Conservation (phyloP, 257 asterid genomes). For the Scutellaria barbata region DNA sequence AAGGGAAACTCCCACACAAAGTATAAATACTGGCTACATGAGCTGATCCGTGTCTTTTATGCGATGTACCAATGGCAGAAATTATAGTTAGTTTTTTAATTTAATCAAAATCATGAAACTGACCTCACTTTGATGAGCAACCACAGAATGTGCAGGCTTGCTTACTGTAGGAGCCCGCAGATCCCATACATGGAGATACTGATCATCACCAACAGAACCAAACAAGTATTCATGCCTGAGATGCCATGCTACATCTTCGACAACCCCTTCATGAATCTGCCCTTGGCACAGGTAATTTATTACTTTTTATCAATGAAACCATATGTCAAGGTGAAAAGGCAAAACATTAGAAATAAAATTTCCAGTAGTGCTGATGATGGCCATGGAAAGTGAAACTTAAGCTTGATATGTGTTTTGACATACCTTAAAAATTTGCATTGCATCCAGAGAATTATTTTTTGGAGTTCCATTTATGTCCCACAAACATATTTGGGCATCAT, state of each 20-base stretch:
- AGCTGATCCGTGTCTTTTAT: neutral
- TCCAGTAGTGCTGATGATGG: neutral
- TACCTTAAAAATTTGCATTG: slow-evolving; percentile 93
- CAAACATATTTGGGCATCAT: slow-evolving; percentile 92
- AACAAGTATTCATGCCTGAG: slow-evolving; percentile 89
- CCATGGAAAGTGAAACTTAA: slow-evolving; percentile 15
- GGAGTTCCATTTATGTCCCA: slow-evolving; percentile 95
- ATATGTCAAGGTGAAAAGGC: slow-evolving; percentile 18
- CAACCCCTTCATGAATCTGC: slow-evolving; percentile 94
- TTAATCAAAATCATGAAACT: slow-evolving; percentile 29
- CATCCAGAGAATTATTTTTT: slow-evolving; percentile 78
- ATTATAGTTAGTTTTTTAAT: neutral
- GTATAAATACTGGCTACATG: neutral
- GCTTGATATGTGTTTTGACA: neutral
- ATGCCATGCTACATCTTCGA: slow-evolving; percentile 99
- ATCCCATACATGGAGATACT: slow-evolving; percentile 83
- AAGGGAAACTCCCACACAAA: neutral
- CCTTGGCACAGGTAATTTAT: neutral
- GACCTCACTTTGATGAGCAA: slow-evolving; percentile 98
- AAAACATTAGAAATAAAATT: neutral
- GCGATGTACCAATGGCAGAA: neutral
- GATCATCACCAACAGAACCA: slow-evolving; percentile 99
- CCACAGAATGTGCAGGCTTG: slow-evolving; percentile 89
- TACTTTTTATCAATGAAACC: slow-evolving; percentile 29
- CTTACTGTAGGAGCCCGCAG: slow-evolving; percentile 64